Conservation (phyloP, 345 rosid genomes). For the Sonneratia alba region DNA sequence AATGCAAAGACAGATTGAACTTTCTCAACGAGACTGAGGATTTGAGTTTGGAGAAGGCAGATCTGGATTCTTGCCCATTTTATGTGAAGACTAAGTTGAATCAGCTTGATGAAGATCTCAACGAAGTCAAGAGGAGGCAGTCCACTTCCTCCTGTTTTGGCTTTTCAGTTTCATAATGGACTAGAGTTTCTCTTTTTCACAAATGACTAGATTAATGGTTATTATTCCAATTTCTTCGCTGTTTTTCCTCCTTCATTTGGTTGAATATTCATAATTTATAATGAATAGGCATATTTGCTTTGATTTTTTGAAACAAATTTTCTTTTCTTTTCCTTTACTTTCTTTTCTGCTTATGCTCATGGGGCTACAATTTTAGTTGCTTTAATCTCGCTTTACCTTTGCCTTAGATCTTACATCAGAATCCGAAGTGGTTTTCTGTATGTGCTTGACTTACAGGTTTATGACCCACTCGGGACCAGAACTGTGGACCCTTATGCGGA, state of each 20-base stretch:
- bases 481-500: conserved; percentile 33
- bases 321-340: not conserved
- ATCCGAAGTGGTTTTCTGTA: not conserved
- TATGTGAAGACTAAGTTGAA: not conserved
- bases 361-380: not conserved
- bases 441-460: conserved; percentile 24
- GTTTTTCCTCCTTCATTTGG: not conserved
- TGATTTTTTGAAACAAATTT: not conserved
- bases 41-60: not conserved
- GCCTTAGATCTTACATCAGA: not conserved
- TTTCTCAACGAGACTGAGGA: not conserved
- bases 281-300: not conserved
- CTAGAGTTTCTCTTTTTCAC: not conserved
- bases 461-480: conserved; percentile 23
- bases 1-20: not conserved
- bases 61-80: not conserved
- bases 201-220: too few species aligned
- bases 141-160: not conserved
- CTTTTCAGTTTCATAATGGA: not conserved
- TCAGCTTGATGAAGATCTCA: not conserved
- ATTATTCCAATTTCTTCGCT: not conserved
- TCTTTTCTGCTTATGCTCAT: not conserved
- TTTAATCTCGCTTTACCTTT: not conserved
- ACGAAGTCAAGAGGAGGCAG: not conserved
- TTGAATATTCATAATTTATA: not conserved